phyloP scores from a whole-genome alignment of 2,329 filamentous ascomycete species.

The Pseudogymnoascus sp. region DNA sequence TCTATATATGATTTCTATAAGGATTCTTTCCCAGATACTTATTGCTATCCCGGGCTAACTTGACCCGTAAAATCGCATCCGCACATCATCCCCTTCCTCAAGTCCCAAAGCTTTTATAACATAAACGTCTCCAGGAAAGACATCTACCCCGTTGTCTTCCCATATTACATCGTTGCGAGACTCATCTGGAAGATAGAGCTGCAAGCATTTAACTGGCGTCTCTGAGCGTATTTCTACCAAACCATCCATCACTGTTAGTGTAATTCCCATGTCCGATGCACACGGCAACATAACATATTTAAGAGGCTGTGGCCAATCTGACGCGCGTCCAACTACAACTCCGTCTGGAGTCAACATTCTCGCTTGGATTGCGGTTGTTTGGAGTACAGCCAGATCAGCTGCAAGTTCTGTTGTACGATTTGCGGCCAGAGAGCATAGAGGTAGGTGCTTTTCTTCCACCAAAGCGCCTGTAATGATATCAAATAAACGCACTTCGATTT shows the following conservation, averaged over 20 bases:
- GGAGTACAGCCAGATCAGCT: background rate
- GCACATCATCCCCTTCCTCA: background rate
- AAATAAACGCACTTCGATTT: conserved; percentile 41
- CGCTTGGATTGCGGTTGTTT: background rate
- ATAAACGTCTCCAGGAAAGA: background rate
- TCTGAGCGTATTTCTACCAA: background rate
- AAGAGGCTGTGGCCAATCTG: conserved; percentile 62
- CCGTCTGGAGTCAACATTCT: conserved; percentile 26
- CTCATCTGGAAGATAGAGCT: background rate
- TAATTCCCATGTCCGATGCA: background rate
- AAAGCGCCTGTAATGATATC: conserved; percentile 52
- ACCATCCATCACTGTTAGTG: background rate
- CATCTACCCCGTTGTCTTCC: background rate
- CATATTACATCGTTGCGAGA: background rate
- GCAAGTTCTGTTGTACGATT: background rate
- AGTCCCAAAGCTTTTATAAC: background rate
- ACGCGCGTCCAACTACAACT: conserved; percentile 48
- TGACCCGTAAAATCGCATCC: background rate
- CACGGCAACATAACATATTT: conserved; percentile 40
- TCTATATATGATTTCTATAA: background rate
- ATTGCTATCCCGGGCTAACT: background rate
- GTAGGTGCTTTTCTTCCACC: conserved; percentile 40
- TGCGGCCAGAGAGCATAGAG: background rate
- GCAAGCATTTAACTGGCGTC: background rate
- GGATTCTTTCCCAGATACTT: background rate